These are phyloP conservation scores for Phaeoacremonium minimum DNA, from an alignment of 2,329 filamentous ascomycete species.

Conservation along the genomic window DNA sequence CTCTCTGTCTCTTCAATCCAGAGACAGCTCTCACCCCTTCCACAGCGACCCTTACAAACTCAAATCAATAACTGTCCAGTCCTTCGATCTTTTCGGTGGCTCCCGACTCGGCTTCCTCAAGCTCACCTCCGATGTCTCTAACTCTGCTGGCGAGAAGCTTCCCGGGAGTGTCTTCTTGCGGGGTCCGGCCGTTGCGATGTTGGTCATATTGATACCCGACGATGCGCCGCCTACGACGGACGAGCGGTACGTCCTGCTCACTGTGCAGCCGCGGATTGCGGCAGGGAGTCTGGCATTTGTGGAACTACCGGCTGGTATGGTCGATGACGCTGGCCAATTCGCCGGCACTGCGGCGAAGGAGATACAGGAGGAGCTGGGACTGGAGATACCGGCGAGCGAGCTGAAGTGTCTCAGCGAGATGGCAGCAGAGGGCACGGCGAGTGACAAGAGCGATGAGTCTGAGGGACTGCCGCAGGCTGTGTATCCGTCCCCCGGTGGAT, in stretches of 20 bases:
- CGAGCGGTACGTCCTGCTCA: constrained; percentile 54
- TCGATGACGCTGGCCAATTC: constrained; percentile 52
- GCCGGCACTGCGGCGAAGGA: constrained; percentile 54
- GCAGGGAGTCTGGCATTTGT: constrained; percentile 52
- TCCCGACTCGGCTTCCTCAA: constrained; percentile 53
- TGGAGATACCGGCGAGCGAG: constrained; percentile 43
- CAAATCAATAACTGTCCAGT: constrained; percentile 45
- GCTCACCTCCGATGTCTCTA: constrained; percentile 42
- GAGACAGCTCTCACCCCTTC: constrained; percentile 42
- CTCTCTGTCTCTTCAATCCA: constrained; percentile 40
- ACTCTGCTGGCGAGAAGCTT: constrained; percentile 40
- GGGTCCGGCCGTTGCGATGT: constrained; percentile 57
- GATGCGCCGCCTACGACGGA: constrained; percentile 30
- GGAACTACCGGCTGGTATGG: constrained; percentile 60
- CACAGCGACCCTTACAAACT: constrained; percentile 48
- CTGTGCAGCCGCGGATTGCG: constrained; percentile 54
- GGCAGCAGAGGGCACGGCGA: constrained; percentile 20
- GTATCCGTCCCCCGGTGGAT: constrained; percentile 55
- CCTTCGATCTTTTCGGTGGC: constrained; percentile 46
- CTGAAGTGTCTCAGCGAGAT: constrained; percentile 49
- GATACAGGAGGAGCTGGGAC: constrained; percentile 56
- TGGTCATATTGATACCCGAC: constrained; percentile 51
- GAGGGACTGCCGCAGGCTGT: constrained; percentile 41
- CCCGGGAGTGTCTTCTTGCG: constrained; percentile 54
- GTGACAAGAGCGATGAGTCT: constrained; percentile 11